Evolutionary conservation across 257 asterid genomes (phyloP), one percentile per base, ranked within the genome.

Genomic region (Phtheirospermum japonicum): DNA sequence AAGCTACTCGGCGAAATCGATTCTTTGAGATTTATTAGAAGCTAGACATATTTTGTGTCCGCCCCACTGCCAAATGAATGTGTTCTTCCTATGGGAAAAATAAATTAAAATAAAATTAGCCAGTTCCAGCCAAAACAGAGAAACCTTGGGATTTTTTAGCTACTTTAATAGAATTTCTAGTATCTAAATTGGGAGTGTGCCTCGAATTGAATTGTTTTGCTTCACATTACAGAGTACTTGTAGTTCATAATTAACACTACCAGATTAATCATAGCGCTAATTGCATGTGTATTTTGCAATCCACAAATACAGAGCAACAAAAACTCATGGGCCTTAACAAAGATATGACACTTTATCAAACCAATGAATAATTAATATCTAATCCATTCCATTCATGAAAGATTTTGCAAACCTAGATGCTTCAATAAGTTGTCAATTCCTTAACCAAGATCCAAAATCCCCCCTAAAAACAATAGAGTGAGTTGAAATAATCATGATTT

Each of bases 181-280:
- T 36, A 36, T 36, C 2, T 9, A 36, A n/a, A 36, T 36, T 36
- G 42, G 39, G 13, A 61, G 54, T 1, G 23, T 18, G 20, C 20
- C 49, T 48, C 50, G 9, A 50, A 6, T 48, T 8, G 32, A 32
- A 46, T 26, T 37, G 12, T 14, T 57, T 11, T 50, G 12, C 57
- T 59, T 64, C 64, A 43, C 19, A 32, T 55, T 14, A 36, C 39
- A 9, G 7, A 19, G 69, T 70, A 33, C 54, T 13, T 32, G 17
- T 23, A 55, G 34, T 34, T 23, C 65, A 37, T 6, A 64, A 12
- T 37, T 28, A 32, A 43, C 37, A 23, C 28, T n/a, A n/a, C n/a
- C n/a, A n/a, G 28, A 23, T 23, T 23, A 23, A 23, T 23, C 28
- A 23, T 23, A 23, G 28, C 28, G 3, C 19, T 43, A 13, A 48